Evolutionary conservation across 441 rosid genomes (phyloP).

Genomic region (Erodium chrysanthum): DNA sequence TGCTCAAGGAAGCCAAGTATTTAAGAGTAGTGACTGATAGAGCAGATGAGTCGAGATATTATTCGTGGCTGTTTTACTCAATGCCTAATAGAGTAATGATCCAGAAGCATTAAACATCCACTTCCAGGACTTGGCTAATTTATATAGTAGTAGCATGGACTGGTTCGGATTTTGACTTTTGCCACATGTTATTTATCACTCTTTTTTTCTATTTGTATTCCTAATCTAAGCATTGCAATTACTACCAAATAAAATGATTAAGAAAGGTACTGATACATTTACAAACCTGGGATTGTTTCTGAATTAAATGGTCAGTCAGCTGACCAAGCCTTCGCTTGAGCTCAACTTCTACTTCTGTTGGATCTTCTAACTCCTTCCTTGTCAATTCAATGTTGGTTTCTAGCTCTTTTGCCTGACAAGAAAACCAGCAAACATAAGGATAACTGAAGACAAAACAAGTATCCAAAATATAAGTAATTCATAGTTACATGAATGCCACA

Average conservation of each 20-base stretch:
- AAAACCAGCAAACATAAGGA: conserved; percentile 6
- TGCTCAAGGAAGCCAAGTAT: not conserved
- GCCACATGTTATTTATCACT: not conserved
- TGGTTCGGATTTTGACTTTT: not conserved
- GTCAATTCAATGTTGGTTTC: conserved; percentile 53
- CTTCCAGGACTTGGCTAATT: not conserved
- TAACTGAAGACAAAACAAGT: not conserved
- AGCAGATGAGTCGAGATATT: not conserved
- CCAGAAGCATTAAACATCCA: not conserved
- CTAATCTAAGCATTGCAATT: not conserved
- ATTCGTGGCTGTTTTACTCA: not conserved
- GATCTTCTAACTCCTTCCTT: conserved; percentile 77
- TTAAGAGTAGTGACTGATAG: not conserved
- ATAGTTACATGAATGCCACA: not conserved
- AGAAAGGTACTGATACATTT: conserved; percentile 7
- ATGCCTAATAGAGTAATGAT: not conserved
- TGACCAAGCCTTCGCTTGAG: conserved; percentile 74
- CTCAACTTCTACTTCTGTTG: conserved; percentile 80
- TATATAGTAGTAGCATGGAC: not conserved
- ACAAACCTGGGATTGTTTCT: conserved; percentile 89
- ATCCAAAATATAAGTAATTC: not conserved
- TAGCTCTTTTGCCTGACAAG: conserved; percentile 47
- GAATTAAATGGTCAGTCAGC: conserved; percentile 89
- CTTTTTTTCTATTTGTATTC: not conserved
- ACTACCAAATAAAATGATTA: too few species aligned